Evolutionary conservation across 257 asterid species (phyloP).

Genomic region (Solanum acaule): DNA sequence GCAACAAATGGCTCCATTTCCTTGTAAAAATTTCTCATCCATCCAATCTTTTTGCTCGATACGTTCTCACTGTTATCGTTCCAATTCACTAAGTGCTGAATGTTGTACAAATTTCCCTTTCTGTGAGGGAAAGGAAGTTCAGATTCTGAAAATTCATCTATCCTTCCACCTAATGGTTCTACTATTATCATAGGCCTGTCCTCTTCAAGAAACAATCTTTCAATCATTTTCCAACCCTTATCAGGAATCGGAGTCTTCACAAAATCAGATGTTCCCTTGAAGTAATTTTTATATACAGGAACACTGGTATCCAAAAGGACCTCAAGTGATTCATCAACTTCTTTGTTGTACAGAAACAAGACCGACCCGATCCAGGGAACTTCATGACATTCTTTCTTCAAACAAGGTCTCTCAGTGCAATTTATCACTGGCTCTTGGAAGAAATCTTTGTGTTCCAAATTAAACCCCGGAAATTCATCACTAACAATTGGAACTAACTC

Average conservation of each 20-base stretch:
- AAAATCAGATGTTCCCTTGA: constrained; percentile 22
- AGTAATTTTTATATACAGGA: background rate
- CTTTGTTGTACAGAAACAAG: background rate
- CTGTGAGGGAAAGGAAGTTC: constrained; percentile 22
- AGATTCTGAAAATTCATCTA: constrained; percentile 14
- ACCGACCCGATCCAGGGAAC: constrained; percentile 15
- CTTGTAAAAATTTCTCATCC: constrained; percentile 8
- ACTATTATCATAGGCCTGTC: background rate
- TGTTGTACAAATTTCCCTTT: constrained; percentile 14
- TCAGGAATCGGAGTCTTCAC: constrained; percentile 6
- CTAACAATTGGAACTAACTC: background rate
- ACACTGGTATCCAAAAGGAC: background rate
- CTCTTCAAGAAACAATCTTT: constrained; percentile 1
- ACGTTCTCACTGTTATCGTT: background rate
- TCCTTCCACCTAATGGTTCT: constrained; percentile 21
- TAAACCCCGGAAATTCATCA: constrained; percentile 2
- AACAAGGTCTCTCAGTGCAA: constrained; percentile 1
- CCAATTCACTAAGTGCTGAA: constrained; percentile 9
- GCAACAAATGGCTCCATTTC: constrained; percentile 21
- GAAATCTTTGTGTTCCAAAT: constrained; percentile 7
- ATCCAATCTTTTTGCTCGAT: constrained; percentile 4
- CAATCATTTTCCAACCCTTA: constrained; percentile 10
- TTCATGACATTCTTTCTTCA: constrained; percentile 4
- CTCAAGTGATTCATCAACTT: background rate
- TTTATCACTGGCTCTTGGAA: background rate